phyloP scores from a whole-genome alignment of 495 filamentous ascomycete genomes.

The Acidomyces sp. region DNA sequence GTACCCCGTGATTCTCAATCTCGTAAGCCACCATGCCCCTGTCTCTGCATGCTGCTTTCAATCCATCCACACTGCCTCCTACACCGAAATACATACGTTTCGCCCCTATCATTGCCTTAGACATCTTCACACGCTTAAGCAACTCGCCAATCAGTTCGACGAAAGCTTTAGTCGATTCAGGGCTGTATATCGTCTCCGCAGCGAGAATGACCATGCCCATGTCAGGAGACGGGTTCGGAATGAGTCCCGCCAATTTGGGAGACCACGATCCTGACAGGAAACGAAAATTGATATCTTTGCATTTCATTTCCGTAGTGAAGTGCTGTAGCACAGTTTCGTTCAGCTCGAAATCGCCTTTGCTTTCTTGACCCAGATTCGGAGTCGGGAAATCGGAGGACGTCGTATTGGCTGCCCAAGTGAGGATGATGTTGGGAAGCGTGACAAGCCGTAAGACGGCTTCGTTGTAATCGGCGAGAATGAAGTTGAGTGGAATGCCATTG shows the following conservation, averaged over 20 bases:
- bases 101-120: constrained; percentile 67
- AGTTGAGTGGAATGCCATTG: constrained; percentile 35
- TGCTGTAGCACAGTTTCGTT: constrained; percentile 44
- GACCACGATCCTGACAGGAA: constrained; percentile 78
- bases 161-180: constrained; percentile 58
- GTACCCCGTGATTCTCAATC: constrained; percentile 30
- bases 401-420: constrained; percentile 57
- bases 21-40: constrained; percentile 42
- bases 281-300: constrained; percentile 45
- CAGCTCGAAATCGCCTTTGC: constrained; percentile 59
- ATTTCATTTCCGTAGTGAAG: constrained; percentile 48
- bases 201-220: constrained; percentile 52
- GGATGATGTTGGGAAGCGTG: constrained; percentile 74
- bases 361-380: constrained; percentile 18
- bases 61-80: constrained; percentile 83
- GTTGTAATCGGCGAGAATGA: constrained; percentile 86
- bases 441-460: constrained; percentile 69
- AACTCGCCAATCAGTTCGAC: constrained; percentile 55
- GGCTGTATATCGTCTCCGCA: constrained; percentile 93
- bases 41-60: constrained; percentile 48
- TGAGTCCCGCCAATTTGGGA: constrained; percentile 29
- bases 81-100: constrained; percentile 96
- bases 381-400: constrained; percentile 17
- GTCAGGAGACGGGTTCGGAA: constrained; percentile 17
- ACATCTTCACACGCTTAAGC: constrained; percentile 41